phyloP scores from a whole-genome alignment of 768 basidiomycete genomes.

The Hysterangium stoloniferum region DNA sequence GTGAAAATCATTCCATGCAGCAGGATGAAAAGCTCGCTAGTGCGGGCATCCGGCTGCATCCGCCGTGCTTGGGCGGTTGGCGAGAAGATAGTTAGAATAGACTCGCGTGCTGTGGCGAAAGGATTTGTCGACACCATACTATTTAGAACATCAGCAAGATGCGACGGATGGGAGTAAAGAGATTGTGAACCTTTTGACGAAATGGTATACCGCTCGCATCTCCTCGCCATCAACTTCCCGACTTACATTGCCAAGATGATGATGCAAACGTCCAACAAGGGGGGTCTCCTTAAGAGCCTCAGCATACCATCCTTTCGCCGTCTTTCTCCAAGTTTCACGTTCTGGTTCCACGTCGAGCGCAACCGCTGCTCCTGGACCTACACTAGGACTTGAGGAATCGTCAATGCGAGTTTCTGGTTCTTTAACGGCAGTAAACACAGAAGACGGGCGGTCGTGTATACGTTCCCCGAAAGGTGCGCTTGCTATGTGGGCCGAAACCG shows the following conservation, averaged over 20 bases:
- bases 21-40: conserved; percentile 78
- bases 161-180: conserved; percentile 9
- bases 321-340: conserved; percentile 84
- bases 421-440: conserved; percentile 22
- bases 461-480: conserved; percentile 32
- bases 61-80: conserved; percentile 63
- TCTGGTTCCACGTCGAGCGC: conserved; percentile 83
- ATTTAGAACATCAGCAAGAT: conserved; percentile 8
- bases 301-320: conserved; percentile 91
- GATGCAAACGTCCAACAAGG: conserved; percentile 90
- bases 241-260: conserved; percentile 84
- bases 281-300: conserved; percentile 82
- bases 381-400: conserved; percentile 63
- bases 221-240: conserved; percentile 80
- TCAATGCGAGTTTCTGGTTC: conserved; percentile 49
- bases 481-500: conserved; percentile 77
- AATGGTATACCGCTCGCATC: conserved; percentile 83
- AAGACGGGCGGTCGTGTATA: conserved; percentile 16
- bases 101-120: conserved; percentile 82
- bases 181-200: conserved; percentile 74
- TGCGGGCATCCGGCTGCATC: conserved; percentile 63
- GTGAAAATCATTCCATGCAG: conserved; percentile 98
- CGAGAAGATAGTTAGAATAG: conserved; percentile 85
- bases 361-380: conserved; percentile 78
- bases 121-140: conserved; percentile 92